phyloP scores from a whole-genome alignment of 2,329 filamentous ascomycete genomes.

The Sarocladiaceae sp. region DNA sequence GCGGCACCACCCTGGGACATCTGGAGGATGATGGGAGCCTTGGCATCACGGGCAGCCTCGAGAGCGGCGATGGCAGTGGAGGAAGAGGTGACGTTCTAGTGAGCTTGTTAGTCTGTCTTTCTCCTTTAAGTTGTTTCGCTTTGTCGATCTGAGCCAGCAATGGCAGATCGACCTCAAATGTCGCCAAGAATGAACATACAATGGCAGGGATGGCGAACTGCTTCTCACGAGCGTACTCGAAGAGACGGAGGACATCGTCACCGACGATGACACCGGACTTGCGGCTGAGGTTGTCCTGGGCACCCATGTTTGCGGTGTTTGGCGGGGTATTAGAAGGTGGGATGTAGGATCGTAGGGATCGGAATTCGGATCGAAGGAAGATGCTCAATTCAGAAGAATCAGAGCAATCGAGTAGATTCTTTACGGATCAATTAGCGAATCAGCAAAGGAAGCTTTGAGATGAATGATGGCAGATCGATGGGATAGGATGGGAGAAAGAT shows the following conservation, averaged over 20 bases:
- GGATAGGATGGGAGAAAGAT: neutral
- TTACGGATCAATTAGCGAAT: neutral
- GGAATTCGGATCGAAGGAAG: neutral
- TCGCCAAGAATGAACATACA: constrained; percentile 27
- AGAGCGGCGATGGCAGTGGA: constrained; percentile 75
- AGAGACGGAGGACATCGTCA: constrained; percentile 60
- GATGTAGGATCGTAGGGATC: neutral
- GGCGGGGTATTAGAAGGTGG: constrained; percentile 13
- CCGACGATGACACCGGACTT: constrained; percentile 52
- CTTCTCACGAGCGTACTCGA: constrained; percentile 85
- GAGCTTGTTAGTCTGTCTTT: neutral
- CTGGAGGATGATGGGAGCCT: constrained; percentile 90
- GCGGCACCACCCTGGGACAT: constrained; percentile 90
- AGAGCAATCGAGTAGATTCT: constrained; percentile 8
- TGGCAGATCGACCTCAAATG: neutral
- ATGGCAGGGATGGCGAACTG: constrained; percentile 85
- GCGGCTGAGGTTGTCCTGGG: constrained; percentile 40
- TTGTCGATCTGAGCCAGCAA: neutral
- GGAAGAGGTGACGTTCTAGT: constrained; percentile 84
- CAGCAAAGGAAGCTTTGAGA: neutral
- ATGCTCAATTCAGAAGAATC: neutral
- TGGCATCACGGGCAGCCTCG: constrained; percentile 90
- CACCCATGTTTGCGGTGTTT: constrained; percentile 31
- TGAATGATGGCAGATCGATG: neutral
- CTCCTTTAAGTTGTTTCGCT: constrained; percentile 10